Evolutionary conservation across 257 asterid species (phyloP), one percentile per base, ranked within the genome.

Genomic region (Salvia rosmarinus): DNA sequence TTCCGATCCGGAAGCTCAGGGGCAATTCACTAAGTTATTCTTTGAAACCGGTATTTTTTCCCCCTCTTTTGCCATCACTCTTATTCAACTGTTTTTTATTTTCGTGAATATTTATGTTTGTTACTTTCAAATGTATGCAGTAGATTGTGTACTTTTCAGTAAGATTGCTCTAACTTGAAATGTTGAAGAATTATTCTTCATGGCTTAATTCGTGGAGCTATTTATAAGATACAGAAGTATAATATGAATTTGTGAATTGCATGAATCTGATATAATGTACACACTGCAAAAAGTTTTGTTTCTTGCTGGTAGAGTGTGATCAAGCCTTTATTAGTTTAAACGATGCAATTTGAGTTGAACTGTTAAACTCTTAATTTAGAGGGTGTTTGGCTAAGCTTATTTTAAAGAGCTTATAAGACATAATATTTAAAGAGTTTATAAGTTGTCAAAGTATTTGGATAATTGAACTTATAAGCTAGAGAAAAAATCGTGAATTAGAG

Each of bases 1-100:
- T 68, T 78, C 87, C 51, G 95, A 87, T 60, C 85, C 87, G 79
- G 93, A 87, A 23, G 83, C 80, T 35, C 87, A 73, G 78, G 80
- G 78, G 14, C 75, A 63, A 16, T 81, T 64, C 1, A 51, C 76
- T 39, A 74, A 77, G 43, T 57, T 86, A 68, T 60, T 83, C 20
- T 42, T 74, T 20, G 78, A 78, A 71, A 77, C 83, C 2, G 97
- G 96, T 86, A 84, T 47, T 10, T 21, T 23, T 10, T 11, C 0
- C 16, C n/a, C 16, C 17, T 23, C 0, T 37, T 11, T 19, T 35
- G 17, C 35, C 10, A n/a, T 63, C 52, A 1, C 25, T 60, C 34
- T 14, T 37, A 10, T 34, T 40, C 2, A 5, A 46, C 8, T 28
- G 28, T 52, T 20, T 52, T 20, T 50, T 1, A 14, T 16, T 11